Evolutionary conservation across 495 filamentous ascomycete species (phyloP).

Genomic region (Tuber magnatum): DNA sequence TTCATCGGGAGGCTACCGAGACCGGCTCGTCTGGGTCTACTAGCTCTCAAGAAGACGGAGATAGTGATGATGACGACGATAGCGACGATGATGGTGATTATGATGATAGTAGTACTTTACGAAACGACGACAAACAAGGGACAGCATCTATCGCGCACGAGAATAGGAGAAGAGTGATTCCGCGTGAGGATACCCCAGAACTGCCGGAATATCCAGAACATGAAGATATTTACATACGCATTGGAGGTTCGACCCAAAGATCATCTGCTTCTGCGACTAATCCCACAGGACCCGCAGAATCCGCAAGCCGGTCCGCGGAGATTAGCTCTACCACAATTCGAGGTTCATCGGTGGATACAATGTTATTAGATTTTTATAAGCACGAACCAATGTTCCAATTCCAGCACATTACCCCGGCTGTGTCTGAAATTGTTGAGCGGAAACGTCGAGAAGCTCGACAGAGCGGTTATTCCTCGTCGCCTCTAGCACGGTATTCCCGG

Average conservation of each 20-base stretch:
- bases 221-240: slow-evolving; percentile 25
- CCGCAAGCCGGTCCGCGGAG: neutral
- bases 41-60: too few species aligned
- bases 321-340: neutral
- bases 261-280: neutral
- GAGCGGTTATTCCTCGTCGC: slow-evolving; percentile 16
- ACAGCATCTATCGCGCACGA: neutral
- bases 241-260: slow-evolving; percentile 26
- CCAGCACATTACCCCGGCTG: neutral
- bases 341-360: slow-evolving; percentile 24
- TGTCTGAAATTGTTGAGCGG: neutral
- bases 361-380: slow-evolving; percentile 23
- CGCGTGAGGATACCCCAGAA: neutral
- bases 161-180: neutral
- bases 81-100: too few species aligned
- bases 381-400: slow-evolving; percentile 3
- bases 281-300: neutral
- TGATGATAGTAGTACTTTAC: neutral
- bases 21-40: neutral
- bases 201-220: slow-evolving; percentile 12
- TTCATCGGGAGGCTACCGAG: neutral
- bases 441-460: neutral
- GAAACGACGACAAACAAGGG: neutral
- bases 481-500: slow-evolving; percentile 24
- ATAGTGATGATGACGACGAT: too few species aligned